Conservation (phyloP, 768 basidiomycete species). For the Punctularia strigosozonata region DNA sequence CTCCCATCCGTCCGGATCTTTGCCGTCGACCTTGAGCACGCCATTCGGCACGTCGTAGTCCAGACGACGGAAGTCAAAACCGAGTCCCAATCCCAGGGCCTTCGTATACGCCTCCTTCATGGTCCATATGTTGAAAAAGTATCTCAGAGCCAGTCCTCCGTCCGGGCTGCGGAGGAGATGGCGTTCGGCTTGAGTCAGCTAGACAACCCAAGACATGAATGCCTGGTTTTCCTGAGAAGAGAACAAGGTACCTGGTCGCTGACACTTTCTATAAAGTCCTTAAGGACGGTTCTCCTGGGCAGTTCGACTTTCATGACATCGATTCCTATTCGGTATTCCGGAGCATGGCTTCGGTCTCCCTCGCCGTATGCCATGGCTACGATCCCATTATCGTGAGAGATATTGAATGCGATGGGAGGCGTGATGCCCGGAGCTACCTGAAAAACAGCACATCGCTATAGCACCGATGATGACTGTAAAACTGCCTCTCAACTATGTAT, state of each 20-base stretch:
- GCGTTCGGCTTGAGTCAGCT: not conserved
- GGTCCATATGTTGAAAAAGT: constrained; percentile 82
- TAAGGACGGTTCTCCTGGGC: constrained; percentile 44
- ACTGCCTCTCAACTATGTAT: constrained; percentile 51
- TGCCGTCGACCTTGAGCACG: constrained; percentile 47
- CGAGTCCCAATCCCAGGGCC: constrained; percentile 71
- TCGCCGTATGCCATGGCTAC: constrained; percentile 51
- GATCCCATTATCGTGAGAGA: constrained; percentile 69
- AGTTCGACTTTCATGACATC: constrained; percentile 73
- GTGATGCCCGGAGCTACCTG: not conserved
- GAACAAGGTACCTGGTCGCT: constrained; percentile 44
- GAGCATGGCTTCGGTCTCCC: constrained; percentile 40
- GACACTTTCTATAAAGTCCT: constrained; percentile 50
- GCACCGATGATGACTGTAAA: not conserved
- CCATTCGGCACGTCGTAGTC: constrained; percentile 50
- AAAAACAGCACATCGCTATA: not conserved
- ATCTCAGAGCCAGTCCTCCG: constrained; percentile 40
- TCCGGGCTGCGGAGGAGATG: constrained; percentile 21
- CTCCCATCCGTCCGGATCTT: constrained; percentile 47
- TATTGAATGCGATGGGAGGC: constrained; percentile 64
- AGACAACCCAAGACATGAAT: not conserved
- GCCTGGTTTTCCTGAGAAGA: not conserved
- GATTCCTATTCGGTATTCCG: constrained; percentile 49
- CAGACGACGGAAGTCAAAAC: constrained; percentile 71
- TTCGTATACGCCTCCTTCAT: constrained; percentile 90